phyloP scores from a whole-genome alignment of 306 rosid genomes.

The Hippophae gyantsensis region DNA sequence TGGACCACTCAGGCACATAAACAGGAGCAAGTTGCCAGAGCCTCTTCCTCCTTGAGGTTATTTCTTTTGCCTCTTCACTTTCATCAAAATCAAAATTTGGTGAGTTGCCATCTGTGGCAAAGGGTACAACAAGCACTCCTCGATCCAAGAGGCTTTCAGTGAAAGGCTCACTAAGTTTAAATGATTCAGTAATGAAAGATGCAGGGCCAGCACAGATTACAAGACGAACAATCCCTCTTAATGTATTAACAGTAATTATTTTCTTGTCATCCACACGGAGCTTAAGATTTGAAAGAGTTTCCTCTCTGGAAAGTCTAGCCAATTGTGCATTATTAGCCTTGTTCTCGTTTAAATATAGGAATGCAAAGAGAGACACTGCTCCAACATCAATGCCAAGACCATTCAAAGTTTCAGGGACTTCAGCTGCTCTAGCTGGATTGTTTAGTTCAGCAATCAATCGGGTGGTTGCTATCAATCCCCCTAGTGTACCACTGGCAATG shows the following conservation, averaged over 20 bases:
- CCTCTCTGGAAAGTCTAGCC: conserved; percentile 82
- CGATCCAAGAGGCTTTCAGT: conserved; percentile 69
- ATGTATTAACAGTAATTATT: conserved; percentile 49
- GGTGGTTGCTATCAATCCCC: conserved; percentile 61
- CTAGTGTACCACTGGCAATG: conserved; percentile 66
- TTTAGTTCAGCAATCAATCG: conserved; percentile 63
- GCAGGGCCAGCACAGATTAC: conserved; percentile 86
- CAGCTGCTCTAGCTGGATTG: conserved; percentile 53
- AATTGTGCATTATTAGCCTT: conserved; percentile 65
- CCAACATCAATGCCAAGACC: conserved; percentile 79
- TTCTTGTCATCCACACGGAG: conserved; percentile 61
- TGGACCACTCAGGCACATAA: conserved; percentile 50
- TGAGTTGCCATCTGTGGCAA: conserved; percentile 54
- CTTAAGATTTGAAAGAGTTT: conserved; percentile 68
- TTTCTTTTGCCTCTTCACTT: conserved; percentile 40
- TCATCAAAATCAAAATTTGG: conserved; percentile 55
- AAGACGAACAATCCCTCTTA: conserved; percentile 81
- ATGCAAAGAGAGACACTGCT: conserved; percentile 68
- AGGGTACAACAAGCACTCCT: conserved; percentile 82
- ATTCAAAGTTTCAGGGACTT: conserved; percentile 42
- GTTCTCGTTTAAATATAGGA: conserved; percentile 66
- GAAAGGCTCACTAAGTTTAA: conserved; percentile 61
- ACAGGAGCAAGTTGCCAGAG: conserved; percentile 82
- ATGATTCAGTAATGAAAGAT: conserved; percentile 53
- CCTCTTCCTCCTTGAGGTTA: conserved; percentile 51